Percentiles rank a stretch among this genome's conserved stretches.
Conservation (phyloP, 768 basidiomycete species). For the Mycena maculata region DNA sequence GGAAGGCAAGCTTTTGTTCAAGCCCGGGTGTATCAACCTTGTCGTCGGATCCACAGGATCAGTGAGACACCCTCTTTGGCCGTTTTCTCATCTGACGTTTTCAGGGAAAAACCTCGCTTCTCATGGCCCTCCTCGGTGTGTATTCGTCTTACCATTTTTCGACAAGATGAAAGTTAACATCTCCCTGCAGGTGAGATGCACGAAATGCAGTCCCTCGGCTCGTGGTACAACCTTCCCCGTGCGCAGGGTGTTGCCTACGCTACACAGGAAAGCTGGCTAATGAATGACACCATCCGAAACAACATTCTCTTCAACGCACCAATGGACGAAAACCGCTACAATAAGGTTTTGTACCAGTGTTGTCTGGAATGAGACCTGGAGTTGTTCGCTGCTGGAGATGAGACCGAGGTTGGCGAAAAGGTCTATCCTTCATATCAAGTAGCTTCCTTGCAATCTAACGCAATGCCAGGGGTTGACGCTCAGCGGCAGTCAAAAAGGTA, state of each 20-base stretch:
- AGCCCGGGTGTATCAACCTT: conserved; percentile 53
- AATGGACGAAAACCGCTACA: conserved; percentile 77
- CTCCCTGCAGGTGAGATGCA: conserved; percentile 69
- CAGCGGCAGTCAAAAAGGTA: conserved; percentile 53
- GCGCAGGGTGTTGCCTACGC: conserved; percentile 79
- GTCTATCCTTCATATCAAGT: conserved; percentile 54
- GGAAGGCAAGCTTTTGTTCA: conserved; percentile 56
- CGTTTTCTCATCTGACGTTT: background rate
- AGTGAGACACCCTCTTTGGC: background rate
- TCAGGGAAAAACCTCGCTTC: conserved; percentile 56
- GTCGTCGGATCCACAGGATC: conserved; percentile 53
- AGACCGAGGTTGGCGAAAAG: conserved; percentile 75
- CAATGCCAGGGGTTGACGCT: conserved; percentile 20
- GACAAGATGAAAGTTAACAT: conserved; percentile 26
- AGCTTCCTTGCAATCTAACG: background rate
- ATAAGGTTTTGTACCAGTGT: conserved; percentile 81
- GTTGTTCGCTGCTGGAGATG: conserved; percentile 74
- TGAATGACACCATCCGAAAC: conserved; percentile 71
- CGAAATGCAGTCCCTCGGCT: conserved; percentile 62
- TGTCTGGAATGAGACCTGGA: conserved; percentile 79
- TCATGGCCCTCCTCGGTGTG: conserved; percentile 68
- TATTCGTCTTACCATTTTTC: conserved; percentile 36
- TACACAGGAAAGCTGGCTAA: conserved; percentile 88
- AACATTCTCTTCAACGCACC: conserved; percentile 22
- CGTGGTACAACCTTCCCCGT: conserved; percentile 78